These are phyloP conservation scores for Cynanchum wilfordii DNA, from an alignment of 257 asterid genomes.

Conservation along the genomic window DNA sequence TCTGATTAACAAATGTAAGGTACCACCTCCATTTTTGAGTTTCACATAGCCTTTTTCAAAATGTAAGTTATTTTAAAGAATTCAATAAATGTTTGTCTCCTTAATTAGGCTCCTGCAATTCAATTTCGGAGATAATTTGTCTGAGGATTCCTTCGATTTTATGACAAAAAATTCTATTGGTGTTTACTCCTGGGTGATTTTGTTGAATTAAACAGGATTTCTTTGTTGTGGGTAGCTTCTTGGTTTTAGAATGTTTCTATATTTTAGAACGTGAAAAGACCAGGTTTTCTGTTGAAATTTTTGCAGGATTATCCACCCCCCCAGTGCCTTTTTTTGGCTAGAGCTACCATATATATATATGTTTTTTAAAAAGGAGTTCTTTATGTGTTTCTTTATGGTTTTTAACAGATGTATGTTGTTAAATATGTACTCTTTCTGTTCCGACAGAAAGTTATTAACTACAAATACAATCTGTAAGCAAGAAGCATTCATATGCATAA, in stretches of 20 bases:
- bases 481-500: background rate
- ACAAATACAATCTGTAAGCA: background rate
- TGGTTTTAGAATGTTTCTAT: background rate
- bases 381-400: background rate
- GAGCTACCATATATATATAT: background rate
- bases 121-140: background rate
- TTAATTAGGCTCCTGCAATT: background rate
- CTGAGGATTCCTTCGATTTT: background rate
- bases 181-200: background rate
- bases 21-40: background rate
- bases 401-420: background rate
- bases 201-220: background rate
- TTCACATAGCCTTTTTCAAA: background rate
- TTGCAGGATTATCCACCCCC: background rate
- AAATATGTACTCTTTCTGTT: background rate
- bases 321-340: background rate
- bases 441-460: background rate
- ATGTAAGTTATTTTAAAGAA: background rate
- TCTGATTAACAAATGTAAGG: background rate
- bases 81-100: no score
- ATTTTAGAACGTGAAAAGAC: background rate
- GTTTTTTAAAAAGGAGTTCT: background rate
- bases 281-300: background rate
- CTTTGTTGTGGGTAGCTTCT: background rate
- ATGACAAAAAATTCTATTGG: background rate